phyloP scores from a whole-genome alignment of 2,329 filamentous ascomycete species.

The Alternaria rosae region DNA sequence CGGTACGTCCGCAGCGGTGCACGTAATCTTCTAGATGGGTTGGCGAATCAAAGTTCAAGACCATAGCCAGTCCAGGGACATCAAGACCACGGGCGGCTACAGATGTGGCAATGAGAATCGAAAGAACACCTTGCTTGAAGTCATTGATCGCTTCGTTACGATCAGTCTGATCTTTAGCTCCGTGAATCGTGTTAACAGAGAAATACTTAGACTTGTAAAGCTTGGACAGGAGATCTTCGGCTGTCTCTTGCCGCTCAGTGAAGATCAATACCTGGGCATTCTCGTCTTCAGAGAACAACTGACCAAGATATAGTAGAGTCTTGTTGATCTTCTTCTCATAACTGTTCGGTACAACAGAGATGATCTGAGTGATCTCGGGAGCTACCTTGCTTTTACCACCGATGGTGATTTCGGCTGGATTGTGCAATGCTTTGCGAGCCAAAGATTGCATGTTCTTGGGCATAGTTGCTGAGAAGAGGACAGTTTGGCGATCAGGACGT shows the following conservation, averaged over 20 bases:
- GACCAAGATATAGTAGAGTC: constrained; percentile 83
- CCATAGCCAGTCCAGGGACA: constrained; percentile 93
- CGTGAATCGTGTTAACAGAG: constrained; percentile 73
- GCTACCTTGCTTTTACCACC: constrained; percentile 79
- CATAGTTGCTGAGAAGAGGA: constrained; percentile 96
- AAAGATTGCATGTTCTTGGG: constrained; percentile 90
- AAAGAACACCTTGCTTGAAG: constrained; percentile 74
- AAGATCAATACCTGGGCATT: constrained; percentile 91
- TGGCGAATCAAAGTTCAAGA: constrained; percentile 93
- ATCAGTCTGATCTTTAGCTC: constrained; percentile 70
- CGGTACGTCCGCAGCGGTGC: constrained; percentile 90
- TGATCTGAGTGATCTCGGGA: constrained; percentile 83
- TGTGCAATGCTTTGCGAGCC: constrained; percentile 85
- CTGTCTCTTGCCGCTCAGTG: constrained; percentile 87
- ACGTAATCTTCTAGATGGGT: constrained; percentile 98
- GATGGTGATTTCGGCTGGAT: constrained; percentile 89
- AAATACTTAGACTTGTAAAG: constrained; percentile 41
- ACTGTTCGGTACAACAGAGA: constrained; percentile 68
- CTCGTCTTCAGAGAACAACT: constrained; percentile 85
- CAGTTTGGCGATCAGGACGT: constrained; percentile 89
- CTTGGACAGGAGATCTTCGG: constrained; percentile 43
- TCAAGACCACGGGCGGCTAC: constrained; percentile 94
- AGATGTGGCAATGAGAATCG: constrained; percentile 91
- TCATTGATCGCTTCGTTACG: constrained; percentile 46
- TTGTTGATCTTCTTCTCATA: constrained; percentile 83